Conservation (phyloP, 75 land plant species). For the Azolla pinnata region DNA sequence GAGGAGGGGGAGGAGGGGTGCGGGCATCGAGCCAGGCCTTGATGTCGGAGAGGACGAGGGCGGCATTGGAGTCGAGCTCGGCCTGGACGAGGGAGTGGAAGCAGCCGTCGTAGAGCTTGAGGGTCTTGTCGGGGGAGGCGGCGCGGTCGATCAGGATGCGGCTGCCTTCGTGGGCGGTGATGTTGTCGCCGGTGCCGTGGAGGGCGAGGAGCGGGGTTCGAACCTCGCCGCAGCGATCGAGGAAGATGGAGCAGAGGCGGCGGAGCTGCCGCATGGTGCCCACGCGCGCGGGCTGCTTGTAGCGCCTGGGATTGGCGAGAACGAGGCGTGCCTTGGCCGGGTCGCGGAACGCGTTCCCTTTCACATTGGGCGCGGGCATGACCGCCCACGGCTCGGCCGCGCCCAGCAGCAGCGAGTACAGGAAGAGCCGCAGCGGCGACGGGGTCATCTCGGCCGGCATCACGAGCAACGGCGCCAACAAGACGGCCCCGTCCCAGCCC, state of each 20-base stretch:
- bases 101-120: slow-evolving; percentile 80
- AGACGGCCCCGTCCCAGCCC: slow-evolving; percentile 68
- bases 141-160: slow-evolving; percentile 60
- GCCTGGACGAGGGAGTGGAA: slow-evolving; percentile 85
- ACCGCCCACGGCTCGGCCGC: slow-evolving; percentile 74
- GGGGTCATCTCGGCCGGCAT: slow-evolving; percentile 73
- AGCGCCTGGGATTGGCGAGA: slow-evolving; percentile 60
- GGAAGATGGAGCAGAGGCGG: slow-evolving; percentile 44
- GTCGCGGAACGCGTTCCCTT: slow-evolving; percentile 63
- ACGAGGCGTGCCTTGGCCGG: slow-evolving; percentile 51
- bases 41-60: slow-evolving; percentile 52
- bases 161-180: slow-evolving; percentile 55
- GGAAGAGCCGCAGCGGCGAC: slow-evolving; percentile 41
- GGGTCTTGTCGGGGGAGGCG: slow-evolving; percentile 49
- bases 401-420: slow-evolving; percentile 60
- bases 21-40: slow-evolving; percentile 73
- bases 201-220: slow-evolving; percentile 53
- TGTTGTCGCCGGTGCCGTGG: slow-evolving; percentile 71
- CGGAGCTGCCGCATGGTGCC: slow-evolving; percentile 83
- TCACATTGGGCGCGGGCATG: slow-evolving; percentile 69
- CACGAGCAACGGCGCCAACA: slow-evolving; percentile 77
- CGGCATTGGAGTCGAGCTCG: slow-evolving; percentile 58
- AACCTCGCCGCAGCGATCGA: slow-evolving; percentile 39
- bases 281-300: slow-evolving; percentile 66
- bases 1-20: slow-evolving; percentile 13